Evolutionary conservation across 1,139 yeast genomes (phyloP).

Genomic region (Blastobotrys arbuscula): DNA sequence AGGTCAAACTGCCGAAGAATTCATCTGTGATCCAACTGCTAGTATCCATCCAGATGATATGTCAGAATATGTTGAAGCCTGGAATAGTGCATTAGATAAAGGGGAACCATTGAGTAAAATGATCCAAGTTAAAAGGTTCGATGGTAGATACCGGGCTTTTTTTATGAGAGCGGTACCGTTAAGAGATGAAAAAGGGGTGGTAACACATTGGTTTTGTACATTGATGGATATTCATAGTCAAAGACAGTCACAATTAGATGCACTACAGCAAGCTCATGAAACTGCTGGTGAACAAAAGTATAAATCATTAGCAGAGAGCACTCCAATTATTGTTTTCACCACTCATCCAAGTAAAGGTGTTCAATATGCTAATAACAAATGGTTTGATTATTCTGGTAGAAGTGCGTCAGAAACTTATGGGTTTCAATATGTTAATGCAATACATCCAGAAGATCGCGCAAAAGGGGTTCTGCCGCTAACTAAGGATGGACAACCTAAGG

Average conservation of each 20-base stretch:
- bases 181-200: slow-evolving; percentile 31
- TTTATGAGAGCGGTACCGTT: slow-evolving; percentile 33
- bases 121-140: slow-evolving; percentile 33
- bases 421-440: slow-evolving; percentile 28
- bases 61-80: slow-evolving; percentile 23
- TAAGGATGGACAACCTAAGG: slow-evolving; percentile 12
- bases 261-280: slow-evolving; percentile 29
- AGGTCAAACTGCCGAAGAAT: slow-evolving; percentile 32
- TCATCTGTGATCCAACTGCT: slow-evolving; percentile 23
- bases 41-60: slow-evolving; percentile 33
- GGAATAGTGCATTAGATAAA: slow-evolving; percentile 28
- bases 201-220: slow-evolving; percentile 36
- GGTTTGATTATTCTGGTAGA: slow-evolving; percentile 34
- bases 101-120: slow-evolving; percentile 32
- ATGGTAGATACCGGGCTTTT: slow-evolving; percentile 31
- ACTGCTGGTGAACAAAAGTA: slow-evolving; percentile 34
- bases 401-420: slow-evolving; percentile 29
- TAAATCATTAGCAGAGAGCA: slow-evolving; percentile 33
- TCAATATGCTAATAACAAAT: slow-evolving; percentile 33
- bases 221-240: slow-evolving; percentile 36
- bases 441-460: slow-evolving; percentile 32
- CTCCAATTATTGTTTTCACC: slow-evolving; percentile 35
- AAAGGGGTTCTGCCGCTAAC: slow-evolving; percentile 25
- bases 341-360: slow-evolving; percentile 30
- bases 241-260: slow-evolving; percentile 31